Percentiles rank a stretch among this genome's conserved stretches.
These are phyloP conservation scores for Arxiozyma slooffiae DNA, from an alignment of 1,139 yeast species.

Conservation along the genomic window DNA sequence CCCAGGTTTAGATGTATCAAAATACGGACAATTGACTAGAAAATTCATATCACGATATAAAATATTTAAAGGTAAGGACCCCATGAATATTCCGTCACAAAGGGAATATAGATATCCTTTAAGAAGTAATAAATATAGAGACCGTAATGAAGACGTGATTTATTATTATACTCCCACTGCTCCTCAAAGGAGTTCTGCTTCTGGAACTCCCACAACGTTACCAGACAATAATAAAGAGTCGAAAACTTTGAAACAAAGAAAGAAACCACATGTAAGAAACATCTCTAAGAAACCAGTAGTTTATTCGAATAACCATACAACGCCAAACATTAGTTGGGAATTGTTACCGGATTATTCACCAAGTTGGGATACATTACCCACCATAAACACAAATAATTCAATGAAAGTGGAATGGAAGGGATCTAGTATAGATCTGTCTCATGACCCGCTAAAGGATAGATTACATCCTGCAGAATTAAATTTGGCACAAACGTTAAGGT, in stretches of 20 bases:
- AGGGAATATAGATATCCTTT: background rate
- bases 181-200: background rate
- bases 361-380: conserved; percentile 50
- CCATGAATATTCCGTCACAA: background rate
- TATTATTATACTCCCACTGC: background rate
- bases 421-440: conserved; percentile 84
- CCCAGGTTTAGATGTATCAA: background rate
- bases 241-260: background rate
- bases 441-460: conserved; percentile 60
- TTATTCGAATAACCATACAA: conserved; percentile 10
- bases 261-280: background rate
- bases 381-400: conserved; percentile 48
- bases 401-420: conserved; percentile 96
- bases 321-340: conserved; percentile 45
- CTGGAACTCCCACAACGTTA: background rate
- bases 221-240: background rate
- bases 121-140: background rate
- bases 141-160: background rate
- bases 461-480: conserved; percentile 86
- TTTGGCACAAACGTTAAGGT: conserved; percentile 74
- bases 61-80: conserved; percentile 5
- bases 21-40: background rate
- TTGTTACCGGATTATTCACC: conserved; percentile 68
- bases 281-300: background rate
- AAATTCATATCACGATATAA: conserved; percentile 7